These are phyloP conservation scores for Pyrus hybrid DNA, from an alignment of 331 rosid genomes.

Conservation along the genomic window DNA sequence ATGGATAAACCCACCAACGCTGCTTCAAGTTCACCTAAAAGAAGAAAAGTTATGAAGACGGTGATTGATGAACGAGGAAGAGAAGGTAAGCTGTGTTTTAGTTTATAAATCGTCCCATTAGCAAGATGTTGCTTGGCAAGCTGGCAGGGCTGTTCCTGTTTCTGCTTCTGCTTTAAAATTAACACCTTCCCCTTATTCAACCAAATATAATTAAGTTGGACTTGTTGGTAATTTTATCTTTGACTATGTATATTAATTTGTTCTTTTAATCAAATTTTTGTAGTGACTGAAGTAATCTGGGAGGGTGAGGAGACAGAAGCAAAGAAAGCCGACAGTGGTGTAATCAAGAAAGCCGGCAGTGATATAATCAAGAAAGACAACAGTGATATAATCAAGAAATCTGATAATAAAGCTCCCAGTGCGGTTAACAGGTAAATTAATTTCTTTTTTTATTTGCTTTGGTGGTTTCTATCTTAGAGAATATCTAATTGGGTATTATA, in stretches of 20 bases:
- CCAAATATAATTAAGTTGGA: neutral
- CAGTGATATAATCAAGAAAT: neutral
- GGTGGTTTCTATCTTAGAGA: neutral
- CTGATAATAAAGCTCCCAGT: constrained; percentile 18
- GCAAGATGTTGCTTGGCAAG: neutral
- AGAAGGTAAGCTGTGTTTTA: constrained; percentile 59
- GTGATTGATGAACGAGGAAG: constrained; percentile 90
- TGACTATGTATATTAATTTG: neutral
- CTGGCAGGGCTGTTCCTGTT: neutral
- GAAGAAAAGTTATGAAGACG: constrained; percentile 76
- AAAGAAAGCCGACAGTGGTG: constrained; percentile 35
- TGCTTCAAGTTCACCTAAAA: constrained; percentile 62
- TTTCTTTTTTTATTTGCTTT: neutral
- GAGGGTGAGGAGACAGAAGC: constrained; percentile 73
- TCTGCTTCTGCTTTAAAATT: neutral
- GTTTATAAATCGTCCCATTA: constrained; percentile 8
- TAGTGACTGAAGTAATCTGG: constrained; percentile 87
- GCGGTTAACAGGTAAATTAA: constrained; percentile 41
- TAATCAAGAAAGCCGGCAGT: constrained; percentile 35
- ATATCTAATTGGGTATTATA: neutral
- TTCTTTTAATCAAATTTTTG: constrained; percentile 1
- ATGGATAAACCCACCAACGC: constrained; percentile 30
- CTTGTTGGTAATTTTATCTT: neutral
- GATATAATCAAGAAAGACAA: constrained; percentile 33
- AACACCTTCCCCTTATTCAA: neutral